Conservation (phyloP, 2,329 filamentous ascomycete species). For the Epichloe elymi region DNA sequence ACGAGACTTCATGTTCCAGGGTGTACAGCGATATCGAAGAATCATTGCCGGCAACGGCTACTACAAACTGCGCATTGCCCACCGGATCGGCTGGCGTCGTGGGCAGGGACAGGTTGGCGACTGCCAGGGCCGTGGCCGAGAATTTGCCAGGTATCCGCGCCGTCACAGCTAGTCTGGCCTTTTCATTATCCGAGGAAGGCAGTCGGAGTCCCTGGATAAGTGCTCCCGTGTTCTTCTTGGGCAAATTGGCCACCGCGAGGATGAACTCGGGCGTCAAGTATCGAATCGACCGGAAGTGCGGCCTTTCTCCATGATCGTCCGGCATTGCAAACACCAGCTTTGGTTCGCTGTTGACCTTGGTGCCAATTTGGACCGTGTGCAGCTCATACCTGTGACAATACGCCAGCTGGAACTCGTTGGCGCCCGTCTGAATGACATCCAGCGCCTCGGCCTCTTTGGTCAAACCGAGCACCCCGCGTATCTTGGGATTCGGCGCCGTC, state of each 20-base stretch:
- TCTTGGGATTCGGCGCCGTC: constrained; percentile 32
- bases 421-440: constrained; percentile 49
- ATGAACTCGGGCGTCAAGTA: constrained; percentile 46
- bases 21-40: constrained; percentile 67
- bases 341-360: constrained; percentile 33
- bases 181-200: constrained; percentile 23
- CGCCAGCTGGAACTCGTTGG: constrained; percentile 54
- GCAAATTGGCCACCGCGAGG: constrained; percentile 44
- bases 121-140: constrained; percentile 64
- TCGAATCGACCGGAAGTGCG: constrained; percentile 44
- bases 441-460: constrained; percentile 52
- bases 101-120: constrained; percentile 52
- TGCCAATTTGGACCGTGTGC: constrained; percentile 48
- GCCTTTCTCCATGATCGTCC: constrained; percentile 31
- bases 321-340: constrained; percentile 43
- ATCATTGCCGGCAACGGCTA: constrained; percentile 72
- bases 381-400: constrained; percentile 71
- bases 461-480: constrained; percentile 36
- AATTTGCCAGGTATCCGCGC: constrained; percentile 52
- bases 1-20: constrained; percentile 49
- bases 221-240: constrained; percentile 40
- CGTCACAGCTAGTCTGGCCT: constrained; percentile 37
- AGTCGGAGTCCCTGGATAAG: constrained; percentile 44
- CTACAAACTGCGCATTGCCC: constrained; percentile 60
- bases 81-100: constrained; percentile 35